A percentile compares a stretch with the other conserved stretches of the same genome.
phyloP scores from a whole-genome alignment of 1,139 yeast species.

The Magnusiomyces tetraspermus region DNA sequence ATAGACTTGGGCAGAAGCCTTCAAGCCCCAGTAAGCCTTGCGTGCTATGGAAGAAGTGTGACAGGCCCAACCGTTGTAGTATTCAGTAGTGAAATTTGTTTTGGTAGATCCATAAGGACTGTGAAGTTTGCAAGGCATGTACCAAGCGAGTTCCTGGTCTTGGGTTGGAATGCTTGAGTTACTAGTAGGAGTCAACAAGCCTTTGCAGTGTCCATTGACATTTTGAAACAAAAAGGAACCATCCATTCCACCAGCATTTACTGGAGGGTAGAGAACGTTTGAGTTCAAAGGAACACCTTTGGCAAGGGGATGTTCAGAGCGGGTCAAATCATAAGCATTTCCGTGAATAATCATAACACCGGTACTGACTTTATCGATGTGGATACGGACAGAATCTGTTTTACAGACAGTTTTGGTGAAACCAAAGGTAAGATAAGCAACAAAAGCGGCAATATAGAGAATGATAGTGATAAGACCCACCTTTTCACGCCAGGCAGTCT shows the following conservation, averaged over 20 bases:
- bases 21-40: constrained; percentile 51
- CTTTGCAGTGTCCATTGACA: constrained; percentile 88
- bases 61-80: constrained; percentile 81
- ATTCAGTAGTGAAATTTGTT: constrained; percentile 48
- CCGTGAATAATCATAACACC: constrained; percentile 77
- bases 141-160: constrained; percentile 74
- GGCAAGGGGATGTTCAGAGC: constrained; percentile 70
- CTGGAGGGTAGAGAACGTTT: constrained; percentile 72
- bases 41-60: constrained; percentile 71
- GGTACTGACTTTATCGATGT: constrained; percentile 46
- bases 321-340: constrained; percentile 60
- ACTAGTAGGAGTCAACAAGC: constrained; percentile 63
- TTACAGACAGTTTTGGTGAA: constrained; percentile 79
- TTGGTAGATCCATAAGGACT: constrained; percentile 59
- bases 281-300: constrained; percentile 62
- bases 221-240: constrained; percentile 87
- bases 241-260: constrained; percentile 82
- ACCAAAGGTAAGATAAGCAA: constrained; percentile 85
- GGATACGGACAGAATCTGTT: constrained; percentile 41
- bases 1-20: constrained; percentile 64
- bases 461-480: constrained; percentile 75
- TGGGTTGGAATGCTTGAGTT: constrained; percentile 62
- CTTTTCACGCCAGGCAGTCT: constrained; percentile 95
- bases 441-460: constrained; percentile 60
- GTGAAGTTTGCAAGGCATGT: constrained; percentile 81